phyloP scores from a whole-genome alignment of 495 filamentous ascomycete genomes.

The Daldinia bambusicola region DNA sequence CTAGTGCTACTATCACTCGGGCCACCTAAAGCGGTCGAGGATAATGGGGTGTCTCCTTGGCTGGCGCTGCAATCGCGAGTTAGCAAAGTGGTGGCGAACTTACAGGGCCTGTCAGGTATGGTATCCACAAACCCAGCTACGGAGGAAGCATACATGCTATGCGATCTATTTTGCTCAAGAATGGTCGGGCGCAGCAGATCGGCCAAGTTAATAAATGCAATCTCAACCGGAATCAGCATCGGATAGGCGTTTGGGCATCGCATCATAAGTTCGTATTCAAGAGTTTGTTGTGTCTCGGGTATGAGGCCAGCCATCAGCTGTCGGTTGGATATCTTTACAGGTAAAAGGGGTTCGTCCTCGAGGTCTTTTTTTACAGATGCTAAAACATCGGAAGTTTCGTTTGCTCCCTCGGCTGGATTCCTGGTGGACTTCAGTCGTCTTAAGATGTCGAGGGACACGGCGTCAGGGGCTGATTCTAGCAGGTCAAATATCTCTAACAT shows the following conservation, averaged over 20 bases:
- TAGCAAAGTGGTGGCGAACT: constrained; percentile 4
- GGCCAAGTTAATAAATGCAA: constrained; percentile 35
- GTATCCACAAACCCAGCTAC: constrained; percentile 1
- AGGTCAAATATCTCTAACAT: constrained; percentile 35
- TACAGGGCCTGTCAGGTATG: not conserved
- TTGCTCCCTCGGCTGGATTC: constrained; percentile 28
- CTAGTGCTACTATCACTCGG: constrained; percentile 10
- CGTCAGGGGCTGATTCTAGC: constrained; percentile 38
- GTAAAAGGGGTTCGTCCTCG: constrained; percentile 26
- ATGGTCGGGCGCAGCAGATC: constrained; percentile 31
- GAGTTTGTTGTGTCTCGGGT: constrained; percentile 35
- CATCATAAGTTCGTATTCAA: constrained; percentile 44
- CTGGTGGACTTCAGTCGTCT: constrained; percentile 36
- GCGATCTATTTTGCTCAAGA: constrained; percentile 9
- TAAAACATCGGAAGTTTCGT: constrained; percentile 34
- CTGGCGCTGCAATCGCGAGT: constrained; percentile 14
- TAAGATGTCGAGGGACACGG: constrained; percentile 37
- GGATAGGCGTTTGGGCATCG: constrained; percentile 41
- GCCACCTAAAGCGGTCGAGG: constrained; percentile 4
- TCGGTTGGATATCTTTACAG: constrained; percentile 37
- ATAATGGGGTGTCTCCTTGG: constrained; percentile 20
- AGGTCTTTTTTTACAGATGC: constrained; percentile 34
- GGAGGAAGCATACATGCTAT: constrained; percentile 16
- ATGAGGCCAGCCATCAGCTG: constrained; percentile 37
- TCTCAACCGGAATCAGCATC: constrained; percentile 33